phyloP scores from a whole-genome alignment of 495 filamentous ascomycete species.

The Halenospora varia region DNA sequence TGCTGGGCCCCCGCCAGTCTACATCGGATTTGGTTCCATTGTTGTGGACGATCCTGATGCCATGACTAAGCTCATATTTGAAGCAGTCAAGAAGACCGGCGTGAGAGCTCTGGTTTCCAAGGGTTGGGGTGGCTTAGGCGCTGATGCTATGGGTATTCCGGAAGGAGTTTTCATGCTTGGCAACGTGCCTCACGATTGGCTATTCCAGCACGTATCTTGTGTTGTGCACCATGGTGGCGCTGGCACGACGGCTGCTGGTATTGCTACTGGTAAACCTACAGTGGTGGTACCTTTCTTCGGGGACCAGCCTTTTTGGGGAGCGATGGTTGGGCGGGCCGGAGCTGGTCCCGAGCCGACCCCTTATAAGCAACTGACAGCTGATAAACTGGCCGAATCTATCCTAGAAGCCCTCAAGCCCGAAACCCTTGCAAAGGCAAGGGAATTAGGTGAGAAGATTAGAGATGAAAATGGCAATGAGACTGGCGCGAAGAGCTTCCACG shows the following conservation, averaged over 20 bases:
- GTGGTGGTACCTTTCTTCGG: constrained; percentile 82
- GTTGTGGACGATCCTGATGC: constrained; percentile 70
- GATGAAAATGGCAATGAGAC: constrained; percentile 60
- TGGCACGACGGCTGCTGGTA: constrained; percentile 74
- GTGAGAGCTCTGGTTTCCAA: constrained; percentile 74
- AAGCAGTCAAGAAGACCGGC: constrained; percentile 59
- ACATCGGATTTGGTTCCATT: constrained; percentile 81
- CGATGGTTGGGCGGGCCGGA: constrained; percentile 66
- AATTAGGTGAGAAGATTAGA: constrained; percentile 56
- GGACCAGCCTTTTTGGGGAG: constrained; percentile 81
- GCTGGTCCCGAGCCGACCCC: constrained; percentile 72
- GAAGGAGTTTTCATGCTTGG: constrained; percentile 73
- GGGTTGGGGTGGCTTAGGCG: constrained; percentile 75
- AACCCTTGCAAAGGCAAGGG: constrained; percentile 49
- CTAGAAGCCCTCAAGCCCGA: constrained; percentile 51
- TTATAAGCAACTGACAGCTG: constrained; percentile 59
- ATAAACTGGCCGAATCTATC: constrained; percentile 61
- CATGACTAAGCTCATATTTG: constrained; percentile 64
- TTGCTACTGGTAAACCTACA: constrained; percentile 65
- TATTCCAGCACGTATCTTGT: constrained; percentile 69
- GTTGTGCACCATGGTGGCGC: constrained; percentile 84
- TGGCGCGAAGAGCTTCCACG: constrained; percentile 67
- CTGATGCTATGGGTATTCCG: constrained; percentile 53
- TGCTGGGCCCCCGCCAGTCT: constrained; percentile 65
- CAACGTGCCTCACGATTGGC: constrained; percentile 78